A percentile compares a stretch with the other conserved stretches of the same genome.
Conservation (phyloP, 2,329 filamentous ascomycete species). For the Stagonosporopsis chrysanthemi region DNA sequence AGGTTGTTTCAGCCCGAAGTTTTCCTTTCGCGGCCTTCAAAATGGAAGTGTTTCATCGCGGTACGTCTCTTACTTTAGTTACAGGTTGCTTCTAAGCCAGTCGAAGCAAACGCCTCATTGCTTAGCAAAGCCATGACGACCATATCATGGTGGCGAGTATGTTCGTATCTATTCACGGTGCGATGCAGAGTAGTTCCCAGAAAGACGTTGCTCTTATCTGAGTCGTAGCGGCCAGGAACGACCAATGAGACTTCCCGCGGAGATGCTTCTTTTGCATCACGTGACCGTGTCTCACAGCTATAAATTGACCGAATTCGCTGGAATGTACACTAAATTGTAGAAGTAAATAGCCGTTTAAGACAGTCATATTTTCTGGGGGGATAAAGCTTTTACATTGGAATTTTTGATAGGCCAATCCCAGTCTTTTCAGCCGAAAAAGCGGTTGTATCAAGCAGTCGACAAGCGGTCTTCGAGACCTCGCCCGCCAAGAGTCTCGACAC, state of each 20-base stretch:
- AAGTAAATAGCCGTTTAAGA: background rate
- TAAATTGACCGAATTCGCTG: background rate
- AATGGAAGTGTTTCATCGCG: background rate
- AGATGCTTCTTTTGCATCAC: conserved; percentile 16
- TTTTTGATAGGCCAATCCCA: background rate
- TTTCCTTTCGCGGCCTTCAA: background rate
- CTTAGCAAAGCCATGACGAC: conserved; percentile 9
- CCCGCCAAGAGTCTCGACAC: background rate
- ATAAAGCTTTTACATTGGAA: background rate
- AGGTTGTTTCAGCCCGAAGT: background rate
- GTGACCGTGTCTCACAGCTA: background rate
- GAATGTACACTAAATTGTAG: background rate
- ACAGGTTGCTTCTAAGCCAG: conserved; percentile 1
- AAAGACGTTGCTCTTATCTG: conserved; percentile 13
- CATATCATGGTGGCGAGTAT: conserved; percentile 8
- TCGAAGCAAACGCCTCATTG: conserved; percentile 19
- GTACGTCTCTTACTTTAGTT: background rate
- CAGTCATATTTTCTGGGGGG: background rate
- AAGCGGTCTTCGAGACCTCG: background rate
- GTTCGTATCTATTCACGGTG: conserved; percentile 18
- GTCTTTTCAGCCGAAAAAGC: background rate
- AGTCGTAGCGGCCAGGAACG: background rate
- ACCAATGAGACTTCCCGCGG: conserved; percentile 11
- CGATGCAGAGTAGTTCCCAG: conserved; percentile 9
- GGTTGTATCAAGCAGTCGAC: background rate